Evolutionary conservation across 73 alveolate genomes (phyloP), one percentile per base, ranked within the genome.

Genomic region (Paramecium tetraurelia): DNA sequence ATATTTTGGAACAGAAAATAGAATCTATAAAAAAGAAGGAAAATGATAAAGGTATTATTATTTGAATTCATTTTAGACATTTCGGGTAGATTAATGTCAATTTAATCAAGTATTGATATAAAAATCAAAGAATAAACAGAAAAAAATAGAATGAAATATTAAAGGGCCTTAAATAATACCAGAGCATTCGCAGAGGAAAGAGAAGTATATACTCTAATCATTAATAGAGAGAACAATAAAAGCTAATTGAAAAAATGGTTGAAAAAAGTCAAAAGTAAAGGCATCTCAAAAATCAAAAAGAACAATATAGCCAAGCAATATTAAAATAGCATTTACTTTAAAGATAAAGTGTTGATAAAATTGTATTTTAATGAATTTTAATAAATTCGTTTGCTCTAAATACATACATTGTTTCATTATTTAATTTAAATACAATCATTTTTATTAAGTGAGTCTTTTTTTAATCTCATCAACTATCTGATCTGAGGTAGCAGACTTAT

Each of bases 91-190:
- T 48, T 80, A 48, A 0, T 20, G 10, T 11, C 76, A 41, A 80
- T 80, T 2, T 24, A 80, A 80, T 80, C 70, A 11, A 41, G 57
- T 44, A 46, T 80, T 18, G 90, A 80, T 24, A 20, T 40, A 12
- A 80, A 41, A 80, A 24, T 48, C 6, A 44, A 46, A 48, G 90
- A 80, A 80, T 22, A 80, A 48, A 22, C 76, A n/a, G 75, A 77
- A n/a, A 77, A 77, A 40, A 77, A 77, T 43, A 21, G 76, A 80
- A 44, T 80, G 21, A 14, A 58, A 20, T 24, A 44, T 3, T 44
- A 80, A 48, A 21, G 90, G 22, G 90, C 90, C 29, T 80, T 44
- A 46, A 80, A 46, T 12, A 80, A 80, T 27, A 80, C 90, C 18
- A 20, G 57, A 80, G 43, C 27, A 44, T 80, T 80, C 46, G 75